These are phyloP conservation scores for Adansonia rubrostipa DNA, from an alignment of 441 rosid species.

Conservation along the genomic window DNA sequence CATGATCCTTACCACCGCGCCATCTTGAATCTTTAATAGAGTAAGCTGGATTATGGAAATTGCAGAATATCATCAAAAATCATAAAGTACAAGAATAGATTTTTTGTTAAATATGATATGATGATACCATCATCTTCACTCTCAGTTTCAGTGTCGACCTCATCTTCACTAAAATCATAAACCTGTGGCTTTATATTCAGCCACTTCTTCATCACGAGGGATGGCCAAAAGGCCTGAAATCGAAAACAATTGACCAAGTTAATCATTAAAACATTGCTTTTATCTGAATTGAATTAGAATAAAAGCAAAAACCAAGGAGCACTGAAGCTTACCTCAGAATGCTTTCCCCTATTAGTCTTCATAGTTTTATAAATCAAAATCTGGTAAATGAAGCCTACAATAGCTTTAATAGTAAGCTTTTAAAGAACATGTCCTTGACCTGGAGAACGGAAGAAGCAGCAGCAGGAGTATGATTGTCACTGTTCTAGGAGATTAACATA, in stretches of 20 bases:
- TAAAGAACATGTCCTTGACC: constrained; percentile 10
- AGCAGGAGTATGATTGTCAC: constrained; percentile 22
- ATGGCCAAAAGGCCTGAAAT: constrained; percentile 91
- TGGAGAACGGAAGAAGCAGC: constrained; percentile 18
- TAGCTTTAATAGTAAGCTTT: neutral
- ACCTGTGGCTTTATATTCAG: constrained; percentile 81
- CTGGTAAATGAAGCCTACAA: constrained; percentile 15
- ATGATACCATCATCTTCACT: constrained; percentile 91
- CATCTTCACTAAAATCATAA: constrained; percentile 94
- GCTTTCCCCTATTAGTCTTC: constrained; percentile 54
- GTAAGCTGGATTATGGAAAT: constrained; percentile 45
- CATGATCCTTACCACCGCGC: constrained; percentile 39
- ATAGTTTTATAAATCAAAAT: constrained; percentile 36
- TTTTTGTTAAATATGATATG: neutral
- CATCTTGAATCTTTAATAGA: constrained; percentile 61
- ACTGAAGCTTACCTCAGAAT: constrained; percentile 56
- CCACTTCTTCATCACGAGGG: constrained; percentile 98
- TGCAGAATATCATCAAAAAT: constrained; percentile 19
- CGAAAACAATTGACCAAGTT: constrained; percentile 24
- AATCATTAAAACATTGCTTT: constrained; percentile 11
- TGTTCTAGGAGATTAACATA: constrained; percentile 35
- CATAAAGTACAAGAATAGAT: neutral
- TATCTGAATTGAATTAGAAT: neutral
- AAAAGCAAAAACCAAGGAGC: constrained; percentile 21
- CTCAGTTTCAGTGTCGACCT: constrained; percentile 82